Base-by-base conservation (phyloP, 495 filamentous ascomycete genomes). In the Neurospora discreta region DNA sequence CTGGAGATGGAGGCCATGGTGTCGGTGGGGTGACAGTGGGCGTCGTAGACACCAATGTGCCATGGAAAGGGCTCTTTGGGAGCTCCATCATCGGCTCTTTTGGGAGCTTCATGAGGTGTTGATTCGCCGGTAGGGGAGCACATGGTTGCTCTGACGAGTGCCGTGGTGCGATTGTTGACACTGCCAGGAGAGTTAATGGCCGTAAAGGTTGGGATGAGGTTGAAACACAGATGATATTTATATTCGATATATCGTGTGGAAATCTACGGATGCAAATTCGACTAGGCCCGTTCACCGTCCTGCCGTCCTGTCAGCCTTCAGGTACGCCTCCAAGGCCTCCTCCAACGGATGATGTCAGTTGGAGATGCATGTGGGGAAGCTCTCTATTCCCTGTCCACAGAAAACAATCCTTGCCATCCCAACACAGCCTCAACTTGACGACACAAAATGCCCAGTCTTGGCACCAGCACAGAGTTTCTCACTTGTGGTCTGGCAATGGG, bases 21-120 rank as follows among this genome's bases (percentile, higher is more conserved):
- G 79, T 98, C 95, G 26, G 95, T 99, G n/a, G 95, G 94, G 80
- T 99, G 95, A 77, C 96, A 99, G 81, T 99, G 95, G 60, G 95
- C 93, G 81, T 99, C 95, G 75, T 87, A 92, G 69, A 95, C 88
- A 36, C 93, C 94, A 10, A 94, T 76, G 44, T 92, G 86, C 95
- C 95, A 99, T 3, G 93, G 94, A 72, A 98, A 87, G 39, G 76
- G 73, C 40, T 81, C 77, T 18, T 58, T 68, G 5, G 18, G 26
- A 68, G 10, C 5, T 3, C 30, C 40, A 33, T 52, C n/a, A 8
- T 39, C 16, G 9, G 16, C 23, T 16, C 43, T 65, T 65, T 33
- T 65, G 26, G 26, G 52, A 67, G 15, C n/a, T 36, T 38, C 68
- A 3, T 71, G 33, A 30, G 33, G 43, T 5, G 44, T 42, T 44